Evolutionary conservation across 75 land plant species (phyloP).

Genomic region (Adiantum capillusveneris): DNA sequence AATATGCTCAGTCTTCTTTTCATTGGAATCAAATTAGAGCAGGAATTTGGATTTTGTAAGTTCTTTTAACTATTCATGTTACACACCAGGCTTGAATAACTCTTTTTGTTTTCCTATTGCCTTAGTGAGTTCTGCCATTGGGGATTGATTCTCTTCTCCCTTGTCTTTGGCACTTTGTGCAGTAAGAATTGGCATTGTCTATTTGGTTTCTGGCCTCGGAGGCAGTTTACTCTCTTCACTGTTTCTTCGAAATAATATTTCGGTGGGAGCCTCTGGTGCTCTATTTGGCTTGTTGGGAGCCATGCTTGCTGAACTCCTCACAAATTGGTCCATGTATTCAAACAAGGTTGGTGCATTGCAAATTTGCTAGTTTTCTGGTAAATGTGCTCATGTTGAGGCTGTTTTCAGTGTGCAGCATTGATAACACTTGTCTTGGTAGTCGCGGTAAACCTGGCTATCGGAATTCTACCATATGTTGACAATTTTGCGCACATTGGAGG

Average conservation of each 20-base stretch:
- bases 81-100: no score
- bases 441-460: slow-evolving; percentile 67
- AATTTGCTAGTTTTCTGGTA: not conserved
- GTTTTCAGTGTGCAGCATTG: slow-evolving; percentile 47
- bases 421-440: slow-evolving; percentile 55
- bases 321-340: slow-evolving; percentile 83
- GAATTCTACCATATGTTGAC: slow-evolving; percentile 80
- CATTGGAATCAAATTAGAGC: slow-evolving; percentile 77
- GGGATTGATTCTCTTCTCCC: no score
- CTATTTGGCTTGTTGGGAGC: slow-evolving; percentile 86
- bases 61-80: no score
- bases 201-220: slow-evolving; percentile 80
- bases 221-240: slow-evolving; percentile 84
- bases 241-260: slow-evolving; percentile 59
- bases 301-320: slow-evolving; percentile 86
- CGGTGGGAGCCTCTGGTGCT: slow-evolving; percentile 97
- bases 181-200: slow-evolving; percentile 59
- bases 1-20: slow-evolving; percentile 85
- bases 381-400: no score
- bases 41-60: slow-evolving; percentile 85
- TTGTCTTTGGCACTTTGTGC: not conserved
- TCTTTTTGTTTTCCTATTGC: no score
- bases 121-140: no score
- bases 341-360: slow-evolving; percentile 45
- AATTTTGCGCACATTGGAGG: slow-evolving; percentile 97